phyloP scores from a whole-genome alignment of 1,139 yeast species.

The Pichia sp. region DNA sequence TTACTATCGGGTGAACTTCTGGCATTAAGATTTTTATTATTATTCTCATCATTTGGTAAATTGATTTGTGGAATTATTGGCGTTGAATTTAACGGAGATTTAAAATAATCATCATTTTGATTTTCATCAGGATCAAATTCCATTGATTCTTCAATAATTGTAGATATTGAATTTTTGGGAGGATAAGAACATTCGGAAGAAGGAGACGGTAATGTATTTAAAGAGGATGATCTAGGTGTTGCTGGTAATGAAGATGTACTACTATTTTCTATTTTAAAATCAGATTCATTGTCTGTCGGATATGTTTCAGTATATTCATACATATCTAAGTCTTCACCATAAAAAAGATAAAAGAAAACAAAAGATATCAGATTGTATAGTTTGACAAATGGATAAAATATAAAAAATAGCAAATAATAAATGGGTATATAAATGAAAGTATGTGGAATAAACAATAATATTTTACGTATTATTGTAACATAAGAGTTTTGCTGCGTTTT shows the following conservation, averaged over 20 bases:
- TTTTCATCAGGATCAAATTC: slow-evolving; percentile 31
- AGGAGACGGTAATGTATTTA: not conserved
- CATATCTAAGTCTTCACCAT: not conserved
- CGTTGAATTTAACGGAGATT: slow-evolving; percentile 43
- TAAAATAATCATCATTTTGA: slow-evolving; percentile 37
- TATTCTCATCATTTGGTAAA: not conserved
- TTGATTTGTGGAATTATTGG: slow-evolving; percentile 5
- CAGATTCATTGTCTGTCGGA: not conserved
- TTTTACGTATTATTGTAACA: not conserved
- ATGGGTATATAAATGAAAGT: slow-evolving; percentile 41
- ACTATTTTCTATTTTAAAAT: not conserved
- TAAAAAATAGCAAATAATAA: slow-evolving; percentile 36
- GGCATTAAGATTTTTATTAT: not conserved
- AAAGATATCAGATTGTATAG: slow-evolving; percentile 17
- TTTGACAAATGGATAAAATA: slow-evolving; percentile 43
- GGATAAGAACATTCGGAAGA: not conserved
- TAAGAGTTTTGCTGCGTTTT: not conserved
- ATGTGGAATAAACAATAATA: slow-evolving; percentile 31
- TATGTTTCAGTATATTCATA: not conserved
- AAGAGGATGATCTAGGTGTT: not conserved
- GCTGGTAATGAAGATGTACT: not conserved
- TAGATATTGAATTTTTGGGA: slow-evolving; percentile 17
- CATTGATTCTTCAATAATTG: slow-evolving; percentile 32
- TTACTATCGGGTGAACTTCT: not conserved
- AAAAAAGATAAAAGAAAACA: not conserved